Percentiles rank a stretch among this genome's conserved stretches.
Evolutionary conservation across 441 rosid species (phyloP).

Genomic region (Erodium trifolium): DNA sequence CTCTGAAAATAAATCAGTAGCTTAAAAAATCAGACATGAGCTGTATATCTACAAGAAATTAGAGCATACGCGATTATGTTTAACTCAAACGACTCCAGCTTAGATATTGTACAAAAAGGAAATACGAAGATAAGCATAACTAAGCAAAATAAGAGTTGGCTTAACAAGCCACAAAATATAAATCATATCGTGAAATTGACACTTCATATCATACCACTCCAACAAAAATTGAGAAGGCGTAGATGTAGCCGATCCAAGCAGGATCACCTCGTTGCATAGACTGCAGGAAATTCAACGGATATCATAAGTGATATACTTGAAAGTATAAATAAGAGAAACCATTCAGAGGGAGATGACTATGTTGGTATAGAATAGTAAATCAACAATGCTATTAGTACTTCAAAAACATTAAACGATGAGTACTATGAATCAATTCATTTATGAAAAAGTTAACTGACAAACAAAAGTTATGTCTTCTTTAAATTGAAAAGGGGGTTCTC

Average conservation of each 20-base stretch:
- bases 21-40: neutral
- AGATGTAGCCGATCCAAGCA: conserved; percentile 90
- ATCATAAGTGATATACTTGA: conserved; percentile 11
- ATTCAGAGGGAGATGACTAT: neutral
- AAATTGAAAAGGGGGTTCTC: neutral
- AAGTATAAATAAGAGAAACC: neutral
- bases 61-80: neutral
- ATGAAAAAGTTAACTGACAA: neutral
- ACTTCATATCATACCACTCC: conserved; percentile 76
- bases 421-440: neutral
- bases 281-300: conserved; percentile 42
- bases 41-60: neutral
- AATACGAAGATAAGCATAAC: neutral
- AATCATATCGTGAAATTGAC: neutral
- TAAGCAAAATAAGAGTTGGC: neutral
- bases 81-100: neutral
- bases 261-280: conserved; percentile 96
- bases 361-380: neutral
- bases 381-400: neutral
- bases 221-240: conserved; percentile 72
- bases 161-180: conserved; percentile 1
- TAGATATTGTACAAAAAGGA: neutral
- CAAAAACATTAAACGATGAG: neutral
- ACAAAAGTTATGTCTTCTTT: neutral
- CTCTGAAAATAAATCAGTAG: neutral